Percentiles rank a stretch among this genome's conserved stretches.
Evolutionary conservation across 169 alveolate species (phyloP).

Genomic region (Perkinsus olseni): DNA sequence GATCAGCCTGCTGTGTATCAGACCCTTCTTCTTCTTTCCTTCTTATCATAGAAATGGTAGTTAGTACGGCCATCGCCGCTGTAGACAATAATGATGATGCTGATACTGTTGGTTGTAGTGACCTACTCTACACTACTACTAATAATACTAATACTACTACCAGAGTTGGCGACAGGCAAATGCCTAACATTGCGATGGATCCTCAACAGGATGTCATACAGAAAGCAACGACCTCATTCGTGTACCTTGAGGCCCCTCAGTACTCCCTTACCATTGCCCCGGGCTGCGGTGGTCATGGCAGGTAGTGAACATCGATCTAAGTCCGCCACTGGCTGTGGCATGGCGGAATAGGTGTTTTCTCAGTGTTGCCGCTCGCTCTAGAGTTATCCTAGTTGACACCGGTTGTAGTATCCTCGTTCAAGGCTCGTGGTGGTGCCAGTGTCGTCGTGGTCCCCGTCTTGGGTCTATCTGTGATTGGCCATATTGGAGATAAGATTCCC

Average conservation of each 20-base stretch:
- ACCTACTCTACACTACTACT: neutral
- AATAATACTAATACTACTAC: too few species aligned
- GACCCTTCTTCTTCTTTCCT: neutral
- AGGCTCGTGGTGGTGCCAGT: too few species aligned
- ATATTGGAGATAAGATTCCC: too few species aligned
- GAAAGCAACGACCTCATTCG: neutral
- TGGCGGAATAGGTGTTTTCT: too few species aligned
- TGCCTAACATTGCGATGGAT: neutral
- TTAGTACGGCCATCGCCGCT: neutral
- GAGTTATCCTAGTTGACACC: too few species aligned
- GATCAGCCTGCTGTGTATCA: neutral
- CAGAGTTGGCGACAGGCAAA: neutral
- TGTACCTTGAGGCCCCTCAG: neutral
- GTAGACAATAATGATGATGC: neutral
- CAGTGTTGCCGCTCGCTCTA: too few species aligned
- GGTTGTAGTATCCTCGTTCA: too few species aligned
- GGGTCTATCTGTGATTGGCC: too few species aligned
- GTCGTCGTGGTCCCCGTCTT: too few species aligned
- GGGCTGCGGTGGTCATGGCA: neutral
- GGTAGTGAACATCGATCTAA: neutral
- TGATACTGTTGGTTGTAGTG: neutral
- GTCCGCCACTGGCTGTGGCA: neutral
- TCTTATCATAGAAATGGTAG: neutral
- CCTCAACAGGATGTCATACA: neutral
- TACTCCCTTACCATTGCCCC: neutral